Percentiles rank a stretch among this genome's conserved stretches.
Evolutionary conservation across 805 yeast genomes (phyloP).

Genomic region (Candida corydali): DNA sequence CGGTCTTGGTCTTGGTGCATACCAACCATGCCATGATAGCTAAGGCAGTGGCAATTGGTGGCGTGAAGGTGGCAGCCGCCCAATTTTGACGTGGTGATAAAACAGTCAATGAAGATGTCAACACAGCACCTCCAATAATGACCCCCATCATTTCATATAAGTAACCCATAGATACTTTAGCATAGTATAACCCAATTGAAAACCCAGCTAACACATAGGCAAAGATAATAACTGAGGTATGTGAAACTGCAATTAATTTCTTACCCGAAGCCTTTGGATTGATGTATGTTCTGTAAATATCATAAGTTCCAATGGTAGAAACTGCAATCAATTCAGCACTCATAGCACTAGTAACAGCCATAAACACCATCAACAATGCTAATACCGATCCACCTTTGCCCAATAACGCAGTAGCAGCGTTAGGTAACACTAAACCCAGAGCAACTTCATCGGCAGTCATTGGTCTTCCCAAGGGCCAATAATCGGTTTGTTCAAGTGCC

Average conservation of each 20-base stretch:
- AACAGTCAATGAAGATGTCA: constrained; percentile 67
- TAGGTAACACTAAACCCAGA: constrained; percentile 77
- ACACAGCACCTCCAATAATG: constrained; percentile 80
- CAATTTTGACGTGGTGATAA: constrained; percentile 62
- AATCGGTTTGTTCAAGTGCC: constrained; percentile 62
- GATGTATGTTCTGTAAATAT: constrained; percentile 75
- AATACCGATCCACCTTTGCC: constrained; percentile 90
- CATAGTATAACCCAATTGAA: constrained; percentile 76
- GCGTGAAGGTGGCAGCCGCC: constrained; percentile 69
- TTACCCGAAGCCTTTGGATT: constrained; percentile 78
- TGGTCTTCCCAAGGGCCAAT: constrained; percentile 74
- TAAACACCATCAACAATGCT: constrained; percentile 70
- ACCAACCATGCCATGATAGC: constrained; percentile 63
- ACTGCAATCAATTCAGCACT: constrained; percentile 89
- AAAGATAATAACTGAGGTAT: constrained; percentile 54
- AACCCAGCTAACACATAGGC: constrained; percentile 74
- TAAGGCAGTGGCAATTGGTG: constrained; percentile 69
- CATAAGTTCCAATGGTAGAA: constrained; percentile 81
- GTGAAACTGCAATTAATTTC: constrained; percentile 65
- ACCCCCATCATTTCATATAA: constrained; percentile 87
- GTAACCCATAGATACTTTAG: constrained; percentile 82
- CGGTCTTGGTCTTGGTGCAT: constrained; percentile 30
- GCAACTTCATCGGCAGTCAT: constrained; percentile 65
- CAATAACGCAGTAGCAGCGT: constrained; percentile 77
- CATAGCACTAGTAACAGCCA: constrained; percentile 92